A percentile compares a stretch with the other conserved stretches of the same genome.
These are phyloP conservation scores for Biscogniauxia marginata DNA, from an alignment of 2,329 filamentous ascomycete genomes.

Conservation along the genomic window DNA sequence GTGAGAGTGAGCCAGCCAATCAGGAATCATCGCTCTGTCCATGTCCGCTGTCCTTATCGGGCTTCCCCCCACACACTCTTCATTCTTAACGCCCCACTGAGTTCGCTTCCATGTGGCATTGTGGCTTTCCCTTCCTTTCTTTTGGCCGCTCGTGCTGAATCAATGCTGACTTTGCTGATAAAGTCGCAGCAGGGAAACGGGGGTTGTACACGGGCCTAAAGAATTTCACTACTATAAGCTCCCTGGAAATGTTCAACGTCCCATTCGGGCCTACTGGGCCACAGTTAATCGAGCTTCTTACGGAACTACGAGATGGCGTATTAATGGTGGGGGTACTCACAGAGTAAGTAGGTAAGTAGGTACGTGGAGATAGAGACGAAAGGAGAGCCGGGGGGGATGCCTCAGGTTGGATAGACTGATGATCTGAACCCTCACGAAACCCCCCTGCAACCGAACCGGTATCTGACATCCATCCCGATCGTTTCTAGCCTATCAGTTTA, in stretches of 20 bases:
- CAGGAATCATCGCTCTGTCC: not conserved
- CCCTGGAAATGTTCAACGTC: constrained; percentile 4
- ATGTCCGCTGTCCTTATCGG: constrained; percentile 7
- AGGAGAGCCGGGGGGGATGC: not conserved
- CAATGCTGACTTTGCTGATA: constrained; percentile 20
- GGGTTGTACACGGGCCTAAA: constrained; percentile 1
- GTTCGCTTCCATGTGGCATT: constrained; percentile 1
- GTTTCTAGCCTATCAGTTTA: constrained; percentile 31
- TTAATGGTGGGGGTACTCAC: not conserved
- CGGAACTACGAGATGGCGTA: not conserved
- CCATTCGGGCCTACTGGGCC: constrained; percentile 20
- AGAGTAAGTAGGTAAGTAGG: not conserved
- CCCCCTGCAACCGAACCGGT: constrained; percentile 15
- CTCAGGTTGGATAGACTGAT: constrained; percentile 1
- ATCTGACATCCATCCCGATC: constrained; percentile 25
- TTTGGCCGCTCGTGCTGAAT: constrained; percentile 3
- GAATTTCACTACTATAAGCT: not conserved
- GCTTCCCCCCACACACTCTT: constrained; percentile 1
- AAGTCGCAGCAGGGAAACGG: constrained; percentile 16
- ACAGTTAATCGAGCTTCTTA: not conserved
- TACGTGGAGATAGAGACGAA: not conserved
- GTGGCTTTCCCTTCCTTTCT: not conserved
- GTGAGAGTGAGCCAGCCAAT: constrained; percentile 2
- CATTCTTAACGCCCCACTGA: not conserved
- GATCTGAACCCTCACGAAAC: constrained; percentile 17